phyloP scores from a whole-genome alignment of 2,329 filamentous ascomycete species.

The Pseudonectria buxi region DNA sequence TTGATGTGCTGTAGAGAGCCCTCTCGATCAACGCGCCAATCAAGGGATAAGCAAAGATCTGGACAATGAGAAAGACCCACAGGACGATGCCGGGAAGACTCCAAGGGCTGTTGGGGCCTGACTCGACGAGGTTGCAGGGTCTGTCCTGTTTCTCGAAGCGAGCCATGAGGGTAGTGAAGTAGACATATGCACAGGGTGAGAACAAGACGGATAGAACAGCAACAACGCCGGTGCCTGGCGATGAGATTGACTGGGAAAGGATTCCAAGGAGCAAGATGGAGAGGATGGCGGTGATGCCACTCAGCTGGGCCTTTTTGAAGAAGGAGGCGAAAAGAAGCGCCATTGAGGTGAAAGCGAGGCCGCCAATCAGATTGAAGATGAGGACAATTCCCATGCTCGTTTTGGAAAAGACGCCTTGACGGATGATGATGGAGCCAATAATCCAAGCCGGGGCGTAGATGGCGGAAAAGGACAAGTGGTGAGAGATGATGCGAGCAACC shows the following conservation, averaged over 20 bases:
- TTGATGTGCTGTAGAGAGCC: constrained; percentile 67
- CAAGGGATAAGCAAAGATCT: constrained; percentile 71
- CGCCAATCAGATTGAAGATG: constrained; percentile 68
- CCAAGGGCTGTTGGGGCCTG: constrained; percentile 61
- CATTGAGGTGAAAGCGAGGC: constrained; percentile 70
- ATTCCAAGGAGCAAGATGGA: constrained; percentile 70
- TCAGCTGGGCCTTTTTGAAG: constrained; percentile 82
- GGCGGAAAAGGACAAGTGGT: constrained; percentile 72
- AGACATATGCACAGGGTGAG: constrained; percentile 81
- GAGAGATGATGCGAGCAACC: constrained; percentile 67
- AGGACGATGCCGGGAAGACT: constrained; percentile 65
- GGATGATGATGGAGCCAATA: constrained; percentile 61
- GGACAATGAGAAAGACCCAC: constrained; percentile 70
- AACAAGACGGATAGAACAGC: constrained; percentile 70
- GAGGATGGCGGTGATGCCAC: constrained; percentile 73
- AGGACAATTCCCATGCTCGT: constrained; percentile 61
- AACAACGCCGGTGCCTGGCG: constrained; percentile 56
- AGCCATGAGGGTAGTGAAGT: constrained; percentile 69
- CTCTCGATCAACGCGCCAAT: constrained; percentile 70
- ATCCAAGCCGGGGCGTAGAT: constrained; percentile 82
- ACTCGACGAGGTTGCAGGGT: constrained; percentile 53
- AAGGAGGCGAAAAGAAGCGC: constrained; percentile 76
- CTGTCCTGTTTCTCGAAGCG: constrained; percentile 62
- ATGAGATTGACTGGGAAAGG: constrained; percentile 67
- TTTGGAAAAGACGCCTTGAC: constrained; percentile 55